Conservation (phyloP, 1,284 basidiomycete genomes). For the Xerocomus cyaneibrunnescens region DNA sequence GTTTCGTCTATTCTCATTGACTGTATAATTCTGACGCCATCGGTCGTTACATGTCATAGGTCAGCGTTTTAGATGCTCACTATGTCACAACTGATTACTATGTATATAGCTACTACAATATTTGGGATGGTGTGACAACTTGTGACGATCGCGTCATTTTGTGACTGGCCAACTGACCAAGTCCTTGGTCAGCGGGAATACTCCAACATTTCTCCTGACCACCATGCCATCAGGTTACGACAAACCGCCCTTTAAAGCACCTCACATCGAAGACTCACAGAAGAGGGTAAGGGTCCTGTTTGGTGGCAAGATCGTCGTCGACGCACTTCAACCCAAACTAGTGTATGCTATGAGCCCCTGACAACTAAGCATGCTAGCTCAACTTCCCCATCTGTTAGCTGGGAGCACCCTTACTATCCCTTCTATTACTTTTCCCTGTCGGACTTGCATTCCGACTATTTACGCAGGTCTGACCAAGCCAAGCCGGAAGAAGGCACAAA, state of each 20-base stretch:
- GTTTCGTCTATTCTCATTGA: too few relatives aligned
- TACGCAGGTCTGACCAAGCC: slow-evolving; percentile 36
- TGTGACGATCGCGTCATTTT: too few relatives aligned
- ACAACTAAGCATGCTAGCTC: neutral
- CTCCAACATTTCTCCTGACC: neutral
- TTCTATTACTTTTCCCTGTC: slow-evolving; percentile 50
- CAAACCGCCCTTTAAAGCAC: slow-evolving; percentile 37
- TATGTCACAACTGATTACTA: too few relatives aligned
- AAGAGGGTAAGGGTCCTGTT: slow-evolving; percentile 58
- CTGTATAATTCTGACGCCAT: too few relatives aligned
- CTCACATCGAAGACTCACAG: slow-evolving; percentile 43
- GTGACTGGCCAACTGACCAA: too few relatives aligned
- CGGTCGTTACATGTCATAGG: too few relatives aligned
- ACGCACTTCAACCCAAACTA: slow-evolving; percentile 53
- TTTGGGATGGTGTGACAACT: too few relatives aligned
- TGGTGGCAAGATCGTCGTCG: slow-evolving; percentile 51
- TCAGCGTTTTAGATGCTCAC: too few relatives aligned
- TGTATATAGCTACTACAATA: too few relatives aligned
- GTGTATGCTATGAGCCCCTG: slow-evolving; percentile 46
- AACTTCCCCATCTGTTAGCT: slow-evolving; percentile 40
- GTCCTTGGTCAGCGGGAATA: too few relatives aligned
- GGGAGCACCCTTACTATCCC: slow-evolving; percentile 55
- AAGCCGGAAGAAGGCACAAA: slow-evolving; percentile 32
- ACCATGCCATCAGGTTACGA: slow-evolving; percentile 16
- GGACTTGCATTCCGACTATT: slow-evolving; percentile 40